Base-by-base conservation (phyloP, 2,329 filamentous ascomycete species). In the Neocucurbitaria cava region DNA sequence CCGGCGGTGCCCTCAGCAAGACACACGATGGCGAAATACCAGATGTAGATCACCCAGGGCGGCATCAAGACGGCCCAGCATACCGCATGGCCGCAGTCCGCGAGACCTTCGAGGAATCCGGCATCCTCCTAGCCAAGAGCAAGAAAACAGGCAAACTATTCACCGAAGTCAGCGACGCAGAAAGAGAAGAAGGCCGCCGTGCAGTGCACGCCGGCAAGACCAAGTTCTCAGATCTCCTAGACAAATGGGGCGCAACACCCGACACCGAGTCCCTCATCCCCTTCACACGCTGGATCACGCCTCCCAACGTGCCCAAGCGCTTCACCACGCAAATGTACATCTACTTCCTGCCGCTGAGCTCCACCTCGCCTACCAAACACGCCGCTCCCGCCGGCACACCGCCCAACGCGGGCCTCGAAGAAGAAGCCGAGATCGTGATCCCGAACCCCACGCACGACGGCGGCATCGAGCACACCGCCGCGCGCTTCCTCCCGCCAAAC, bases 301-400 rank as follows among this genome's bases (percentile, higher is more conserved):
- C 94, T 0, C 76, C 81, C 0, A 86, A 85, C 57, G 79, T 89
- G 1, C 84, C 87, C 0, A 91, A 88, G 65, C 85, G 95, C 41
- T 99, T 96, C 78, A 91, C 90, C 0, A 97, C 94, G 0, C 93
- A 97, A 72, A 98, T 98, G 94, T 99, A 98, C 77, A 75, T 98
- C 10, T 96, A 96, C 76, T 88, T 96, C 75, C 82, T 97, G 2
- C 92, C 92, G 0, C 77, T 88, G 5, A 60, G 64, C 10, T 74
- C 77, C 13, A 42, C 54, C 1, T 66, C 67, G 7, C 65, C 72
- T 0, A 67, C 70, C 38, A 71, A 71, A 5, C 59, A 73, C 5
- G 69, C 65, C 28, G 65, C 57, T 64, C 76, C 69, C 10, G 31
- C 40, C n/a, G 50, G 49, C 24, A 63, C 62, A 5, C 79, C 62